Evolutionary conservation across 331 rosid genomes (phyloP).

Genomic region (Cydonia oblonga): DNA sequence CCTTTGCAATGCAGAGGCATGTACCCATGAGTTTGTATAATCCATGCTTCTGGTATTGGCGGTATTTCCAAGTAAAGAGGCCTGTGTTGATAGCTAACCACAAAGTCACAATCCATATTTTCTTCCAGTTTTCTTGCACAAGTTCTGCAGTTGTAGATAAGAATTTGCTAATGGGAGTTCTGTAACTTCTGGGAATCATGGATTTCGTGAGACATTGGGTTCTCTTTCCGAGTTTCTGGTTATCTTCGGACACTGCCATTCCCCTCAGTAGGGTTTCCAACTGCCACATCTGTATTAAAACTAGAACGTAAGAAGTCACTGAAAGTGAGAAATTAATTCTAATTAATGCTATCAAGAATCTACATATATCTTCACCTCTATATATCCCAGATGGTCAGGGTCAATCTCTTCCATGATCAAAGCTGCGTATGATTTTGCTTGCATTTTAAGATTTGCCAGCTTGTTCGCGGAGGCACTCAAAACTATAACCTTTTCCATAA

Average conservation of each 20-base stretch:
- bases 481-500: slow-evolving; percentile 58
- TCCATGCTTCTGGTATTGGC: slow-evolving; percentile 31
- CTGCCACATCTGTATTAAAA: slow-evolving; percentile 66
- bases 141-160: slow-evolving; percentile 17
- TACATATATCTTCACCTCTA: slow-evolving; percentile 43
- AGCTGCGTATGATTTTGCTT: slow-evolving; percentile 51
- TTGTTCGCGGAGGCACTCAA: slow-evolving; percentile 86
- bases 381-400: slow-evolving; percentile 67
- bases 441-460: slow-evolving; percentile 50
- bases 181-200: slow-evolving; percentile 47
- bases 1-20: slow-evolving; percentile 75
- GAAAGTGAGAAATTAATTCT: not conserved
- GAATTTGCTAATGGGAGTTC: slow-evolving; percentile 42
- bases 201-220: slow-evolving; percentile 28
- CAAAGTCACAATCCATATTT: slow-evolving; percentile 49
- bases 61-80: slow-evolving; percentile 57
- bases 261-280: slow-evolving; percentile 53
- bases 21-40: slow-evolving; percentile 63
- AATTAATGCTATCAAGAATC: not conserved
- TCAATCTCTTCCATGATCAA: slow-evolving; percentile 92
- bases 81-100: slow-evolving; percentile 52
- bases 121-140: slow-evolving; percentile 44
- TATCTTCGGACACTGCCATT: slow-evolving; percentile 44
- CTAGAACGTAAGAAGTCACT: not conserved
- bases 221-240: slow-evolving; percentile 8